These are phyloP conservation scores for Talaromyces trachyspermus DNA, from an alignment of 495 filamentous ascomycete species.

Conservation along the genomic window DNA sequence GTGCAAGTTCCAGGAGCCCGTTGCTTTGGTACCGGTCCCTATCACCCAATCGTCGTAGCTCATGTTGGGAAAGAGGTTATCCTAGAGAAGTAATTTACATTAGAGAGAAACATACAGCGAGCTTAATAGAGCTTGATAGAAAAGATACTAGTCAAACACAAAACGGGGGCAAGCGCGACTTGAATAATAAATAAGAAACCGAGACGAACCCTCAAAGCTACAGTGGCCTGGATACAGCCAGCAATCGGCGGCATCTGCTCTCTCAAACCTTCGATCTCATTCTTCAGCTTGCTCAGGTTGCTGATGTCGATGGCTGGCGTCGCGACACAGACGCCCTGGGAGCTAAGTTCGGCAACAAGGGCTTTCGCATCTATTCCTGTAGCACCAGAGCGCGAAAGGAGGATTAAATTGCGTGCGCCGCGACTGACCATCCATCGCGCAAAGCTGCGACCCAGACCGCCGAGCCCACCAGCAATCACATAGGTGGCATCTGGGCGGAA, in stretches of 20 bases:
- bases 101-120: no score
- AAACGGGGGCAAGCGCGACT: no score
- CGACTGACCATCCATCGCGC: slow-evolving; percentile 11
- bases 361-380: neutral
- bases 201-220: slow-evolving; percentile 9
- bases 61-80: slow-evolving; percentile 46
- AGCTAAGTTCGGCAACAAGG: slow-evolving; percentile 8
- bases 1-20: slow-evolving; percentile 37
- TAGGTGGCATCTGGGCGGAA: slow-evolving; percentile 11
- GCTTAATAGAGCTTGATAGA: neutral
- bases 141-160: neutral
- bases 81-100: slow-evolving; percentile 32
- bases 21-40: slow-evolving; percentile 38
- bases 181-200: neutral
- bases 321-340: slow-evolving; percentile 13
- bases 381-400: slow-evolving; percentile 19
- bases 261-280: slow-evolving; percentile 15
- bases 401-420: slow-evolving; percentile 13
- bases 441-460: slow-evolving; percentile 14
- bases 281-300: slow-evolving; percentile 16
- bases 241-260: slow-evolving; percentile 34
- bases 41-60: slow-evolving; percentile 22
- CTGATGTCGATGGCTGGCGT: slow-evolving; percentile 34
- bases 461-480: slow-evolving; percentile 18
- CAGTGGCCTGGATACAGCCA: slow-evolving; percentile 37